phyloP scores from a whole-genome alignment of 306 rosid genomes.

The Citrullus mucosospermus region DNA sequence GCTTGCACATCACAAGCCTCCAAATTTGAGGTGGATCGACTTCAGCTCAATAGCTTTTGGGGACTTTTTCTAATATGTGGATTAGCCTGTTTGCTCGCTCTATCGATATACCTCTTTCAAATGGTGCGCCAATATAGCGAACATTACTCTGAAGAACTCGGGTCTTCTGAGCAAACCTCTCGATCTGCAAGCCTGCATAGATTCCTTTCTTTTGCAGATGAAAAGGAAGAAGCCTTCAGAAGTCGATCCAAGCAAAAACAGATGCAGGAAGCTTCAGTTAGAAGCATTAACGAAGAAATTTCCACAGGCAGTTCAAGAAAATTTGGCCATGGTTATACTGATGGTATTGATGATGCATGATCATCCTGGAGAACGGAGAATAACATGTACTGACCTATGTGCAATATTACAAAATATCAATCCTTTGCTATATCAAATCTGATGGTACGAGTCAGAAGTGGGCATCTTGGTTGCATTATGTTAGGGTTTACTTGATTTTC shows the following conservation, averaged over 20 bases:
- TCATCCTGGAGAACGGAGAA: not conserved
- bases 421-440: not conserved
- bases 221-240: slow-evolving; percentile 46
- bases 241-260: slow-evolving; percentile 42
- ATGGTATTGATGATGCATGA: not conserved
- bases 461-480: too few species aligned
- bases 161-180: slow-evolving; percentile 9
- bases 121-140: slow-evolving; percentile 44
- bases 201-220: slow-evolving; percentile 60
- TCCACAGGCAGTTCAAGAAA: slow-evolving; percentile 17
- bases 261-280: slow-evolving; percentile 40
- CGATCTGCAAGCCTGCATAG: slow-evolving; percentile 31
- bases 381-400: not conserved
- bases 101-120: slow-evolving; percentile 31
- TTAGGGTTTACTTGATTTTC: not conserved
- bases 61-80: slow-evolving; percentile 74
- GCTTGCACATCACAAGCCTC: slow-evolving; percentile 63
- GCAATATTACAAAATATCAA: not conserved
- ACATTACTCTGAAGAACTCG: slow-evolving; percentile 22
- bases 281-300: slow-evolving; percentile 24
- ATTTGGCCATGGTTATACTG: not conserved
- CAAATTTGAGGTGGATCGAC: slow-evolving; percentile 58
- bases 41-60: slow-evolving; percentile 67
- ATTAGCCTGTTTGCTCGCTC: slow-evolving; percentile 49
- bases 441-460: not conserved